Conservation (phyloP, 495 filamentous ascomycete genomes). For the Pyrenula massariospora region DNA sequence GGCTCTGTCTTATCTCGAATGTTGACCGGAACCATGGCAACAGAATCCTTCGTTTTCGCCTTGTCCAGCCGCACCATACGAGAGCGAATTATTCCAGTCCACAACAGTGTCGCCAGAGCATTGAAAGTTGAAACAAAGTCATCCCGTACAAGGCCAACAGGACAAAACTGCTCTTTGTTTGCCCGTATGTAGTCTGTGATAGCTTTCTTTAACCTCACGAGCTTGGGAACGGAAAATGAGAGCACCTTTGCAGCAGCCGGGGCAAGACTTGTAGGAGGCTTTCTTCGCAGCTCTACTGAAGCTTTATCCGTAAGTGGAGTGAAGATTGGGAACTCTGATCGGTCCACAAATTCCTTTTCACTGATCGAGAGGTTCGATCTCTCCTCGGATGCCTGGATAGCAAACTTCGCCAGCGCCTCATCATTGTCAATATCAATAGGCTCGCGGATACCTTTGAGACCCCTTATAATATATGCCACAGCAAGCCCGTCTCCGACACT, state of each 20-base stretch:
- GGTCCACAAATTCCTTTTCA: background rate
- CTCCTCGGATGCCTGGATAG: background rate
- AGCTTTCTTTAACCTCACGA: background rate
- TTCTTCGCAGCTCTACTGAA: background rate
- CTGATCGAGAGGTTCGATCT: background rate
- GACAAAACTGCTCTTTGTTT: background rate
- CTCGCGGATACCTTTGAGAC: background rate
- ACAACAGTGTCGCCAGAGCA: background rate
- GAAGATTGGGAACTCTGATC: background rate
- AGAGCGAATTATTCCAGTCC: background rate
- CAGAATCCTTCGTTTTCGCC: background rate
- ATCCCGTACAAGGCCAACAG: background rate
- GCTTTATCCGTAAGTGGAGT: background rate
- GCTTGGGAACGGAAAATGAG: background rate
- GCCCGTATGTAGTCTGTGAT: background rate
- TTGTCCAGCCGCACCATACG: background rate
- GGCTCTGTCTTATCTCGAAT: background rate
- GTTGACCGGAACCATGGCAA: background rate
- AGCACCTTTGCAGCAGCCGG: background rate
- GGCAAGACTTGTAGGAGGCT: background rate
- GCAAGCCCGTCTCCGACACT: background rate
- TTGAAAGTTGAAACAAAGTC: background rate
- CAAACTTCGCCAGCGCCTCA: background rate
- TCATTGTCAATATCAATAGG: background rate
- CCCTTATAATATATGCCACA: background rate